Evolutionary conservation across 2,329 filamentous ascomycete species (phyloP).

Genomic region (Fusarium sp.): DNA sequence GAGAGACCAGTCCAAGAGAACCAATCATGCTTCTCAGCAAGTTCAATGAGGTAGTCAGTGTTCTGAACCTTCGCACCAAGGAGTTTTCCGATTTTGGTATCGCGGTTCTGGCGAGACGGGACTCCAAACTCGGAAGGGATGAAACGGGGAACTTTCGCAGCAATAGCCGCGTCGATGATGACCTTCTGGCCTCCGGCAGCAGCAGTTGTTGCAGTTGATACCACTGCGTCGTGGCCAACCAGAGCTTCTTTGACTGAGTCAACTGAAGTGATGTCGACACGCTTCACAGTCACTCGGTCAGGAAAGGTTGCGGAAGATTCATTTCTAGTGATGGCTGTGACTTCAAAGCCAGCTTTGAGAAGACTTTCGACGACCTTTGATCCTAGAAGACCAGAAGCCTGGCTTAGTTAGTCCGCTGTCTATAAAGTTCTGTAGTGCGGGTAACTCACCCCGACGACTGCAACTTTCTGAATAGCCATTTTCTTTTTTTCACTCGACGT

Average conservation of each 20-base stretch:
- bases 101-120: constrained; percentile 4
- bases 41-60: constrained; percentile 20
- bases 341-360: constrained; percentile 1
- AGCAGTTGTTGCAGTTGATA: constrained; percentile 4
- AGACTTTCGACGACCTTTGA: constrained; percentile 5
- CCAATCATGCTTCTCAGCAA: constrained; percentile 14
- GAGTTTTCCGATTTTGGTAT: constrained; percentile 9
- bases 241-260: constrained; percentile 1
- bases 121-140: constrained; percentile 20
- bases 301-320: background rate
- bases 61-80: background rate
- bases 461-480: constrained; percentile 14
- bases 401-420: background rate
- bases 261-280: background rate
- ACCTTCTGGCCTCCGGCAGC: background rate
- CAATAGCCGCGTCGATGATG: constrained; percentile 5
- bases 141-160: background rate
- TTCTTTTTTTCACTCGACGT: fast-evolving
- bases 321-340: constrained; percentile 1
- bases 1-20: constrained; percentile 14
- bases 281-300: background rate
- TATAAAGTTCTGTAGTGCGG: too few species aligned
- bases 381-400: constrained; percentile 18
- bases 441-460: constrained; percentile 7
- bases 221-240: background rate